Base-by-base conservation (phyloP, 1,139 yeast species). In the Kluyveromyces sp. region DNA sequence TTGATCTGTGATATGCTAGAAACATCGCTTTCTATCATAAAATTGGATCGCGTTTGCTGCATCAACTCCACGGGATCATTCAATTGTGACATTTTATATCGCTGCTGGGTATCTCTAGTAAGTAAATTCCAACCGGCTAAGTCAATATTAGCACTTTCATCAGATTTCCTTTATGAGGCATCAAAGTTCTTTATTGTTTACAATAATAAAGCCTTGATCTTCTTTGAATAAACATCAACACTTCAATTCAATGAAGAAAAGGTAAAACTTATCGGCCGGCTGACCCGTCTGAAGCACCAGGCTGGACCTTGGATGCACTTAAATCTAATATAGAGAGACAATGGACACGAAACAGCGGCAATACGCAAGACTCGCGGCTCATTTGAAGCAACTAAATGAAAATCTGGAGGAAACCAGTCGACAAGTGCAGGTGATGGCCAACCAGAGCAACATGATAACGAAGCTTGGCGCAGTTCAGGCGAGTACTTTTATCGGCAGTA, bases 401-500 rank as follows among this genome's bases (percentile, higher is more conserved):
- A 60, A 61, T 40, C 43, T 61, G 30, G 45, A 50, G 16, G 51
- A 47, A 16, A 58, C 64, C 1, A 47, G 54, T 16, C 41, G 45
- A 17, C 62, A 60, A 32, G 43, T 61, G 38, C 55, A 55, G 18
- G 45, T 48, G 12, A 53, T 60, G 64, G 57, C 64, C 7, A 43
- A 42, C 16, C 63, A 59, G 34, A 57, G 64, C 42, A 56, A 58
- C 20, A 41, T 60, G 29, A 56, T 61, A 6, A 60, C 58, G n/a
- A 63, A 60, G 41, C 41, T 61, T 25, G 65, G 65, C 3, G 58
- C 57, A 41, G 51, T 57, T 2, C 60, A 60, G 34, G 58, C 62
- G 3, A 53, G 60, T 39, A 57, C 62, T 60, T 53, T 61, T 30
- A 56, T 59, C 31, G 61, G 64, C 4, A 56, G 63, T 22, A 55